These are phyloP conservation scores for Candida argentea DNA, from an alignment of 805 yeast genomes.

Conservation along the genomic window DNA sequence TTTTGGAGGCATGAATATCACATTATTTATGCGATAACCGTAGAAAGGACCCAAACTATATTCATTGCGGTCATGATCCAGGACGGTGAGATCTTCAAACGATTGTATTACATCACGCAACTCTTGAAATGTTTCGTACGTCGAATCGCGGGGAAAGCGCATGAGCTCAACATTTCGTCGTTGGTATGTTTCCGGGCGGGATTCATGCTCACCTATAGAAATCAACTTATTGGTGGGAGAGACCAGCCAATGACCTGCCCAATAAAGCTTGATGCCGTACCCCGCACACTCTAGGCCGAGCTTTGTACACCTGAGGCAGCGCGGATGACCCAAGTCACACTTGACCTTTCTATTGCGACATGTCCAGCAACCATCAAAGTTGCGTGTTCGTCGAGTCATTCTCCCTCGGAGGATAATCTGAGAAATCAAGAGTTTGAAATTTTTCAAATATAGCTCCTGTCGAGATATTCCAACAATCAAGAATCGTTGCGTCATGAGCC, in stretches of 20 bases:
- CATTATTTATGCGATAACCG: slow-evolving; percentile 7
- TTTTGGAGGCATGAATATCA: not conserved
- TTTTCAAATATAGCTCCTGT: too few relatives aligned
- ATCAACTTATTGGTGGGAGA: slow-evolving; percentile 9
- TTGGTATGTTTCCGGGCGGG: slow-evolving; percentile 23
- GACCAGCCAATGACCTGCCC: slow-evolving; percentile 33
- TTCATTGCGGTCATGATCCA: not conserved
- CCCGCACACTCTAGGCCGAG: slow-evolving; percentile 39
- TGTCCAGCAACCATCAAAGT: slow-evolving; percentile 47
- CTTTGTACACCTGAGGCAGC: slow-evolving; percentile 36
- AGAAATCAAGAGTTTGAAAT: too few relatives aligned
- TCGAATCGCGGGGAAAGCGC: slow-evolving; percentile 23
- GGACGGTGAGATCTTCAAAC: slow-evolving; percentile 13
- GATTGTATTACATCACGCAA: slow-evolving; percentile 27
- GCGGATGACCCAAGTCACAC: slow-evolving; percentile 40
- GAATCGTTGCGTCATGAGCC: too few relatives aligned
- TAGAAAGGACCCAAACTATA: slow-evolving; percentile 15
- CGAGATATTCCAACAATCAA: too few relatives aligned
- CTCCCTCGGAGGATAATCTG: not conserved
- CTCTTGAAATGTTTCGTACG: slow-evolving; percentile 28
- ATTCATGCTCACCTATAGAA: slow-evolving; percentile 10
- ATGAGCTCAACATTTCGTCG: slow-evolving; percentile 38
- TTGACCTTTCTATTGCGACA: slow-evolving; percentile 44
- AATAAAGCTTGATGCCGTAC: slow-evolving; percentile 38
- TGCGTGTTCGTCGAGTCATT: slow-evolving; percentile 19